Percentiles rank a stretch among this genome's conserved stretches.
Evolutionary conservation across 495 filamentous ascomycete species (phyloP).

Genomic region (Aspergillus cavernicola): DNA sequence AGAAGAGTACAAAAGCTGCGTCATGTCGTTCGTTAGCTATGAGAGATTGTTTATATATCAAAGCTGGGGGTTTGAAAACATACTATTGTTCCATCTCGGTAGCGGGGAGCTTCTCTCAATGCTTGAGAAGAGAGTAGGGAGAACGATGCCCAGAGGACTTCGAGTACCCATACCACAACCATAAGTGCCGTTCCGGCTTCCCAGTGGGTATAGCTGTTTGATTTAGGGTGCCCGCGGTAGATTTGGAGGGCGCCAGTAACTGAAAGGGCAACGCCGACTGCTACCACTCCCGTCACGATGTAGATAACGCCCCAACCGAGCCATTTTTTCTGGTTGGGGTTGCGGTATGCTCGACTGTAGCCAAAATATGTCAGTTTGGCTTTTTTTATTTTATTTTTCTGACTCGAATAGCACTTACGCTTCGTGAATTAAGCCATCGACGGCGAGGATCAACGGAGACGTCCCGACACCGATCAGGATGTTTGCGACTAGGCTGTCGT

Average conservation of each 20-base stretch:
- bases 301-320: slow-evolving; percentile 25
- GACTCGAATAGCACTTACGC: slow-evolving; percentile 25
- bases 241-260: slow-evolving; percentile 10
- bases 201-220: slow-evolving; percentile 15
- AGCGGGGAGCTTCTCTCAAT: slow-evolving; percentile 4
- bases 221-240: slow-evolving; percentile 3
- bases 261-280: slow-evolving; percentile 9
- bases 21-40: background rate
- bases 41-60: background rate
- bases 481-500: slow-evolving; percentile 23
- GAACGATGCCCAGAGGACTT: slow-evolving; percentile 19
- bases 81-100: slow-evolving; percentile 18
- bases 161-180: slow-evolving; percentile 29
- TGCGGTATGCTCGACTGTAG: slow-evolving; percentile 13
- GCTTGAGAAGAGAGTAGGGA: slow-evolving; percentile 17
- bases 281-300: slow-evolving; percentile 15
- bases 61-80: background rate
- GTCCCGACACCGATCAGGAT: slow-evolving; percentile 41
- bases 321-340: slow-evolving; percentile 20
- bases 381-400: background rate
- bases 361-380: background rate
- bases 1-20: slow-evolving; percentile 8
- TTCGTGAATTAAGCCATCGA: slow-evolving; percentile 36
- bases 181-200: slow-evolving; percentile 31
- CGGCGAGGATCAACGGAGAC: slow-evolving; percentile 39